Conservation (phyloP, 1,284 basidiomycete genomes). For the Phellinidium pouzarii region DNA sequence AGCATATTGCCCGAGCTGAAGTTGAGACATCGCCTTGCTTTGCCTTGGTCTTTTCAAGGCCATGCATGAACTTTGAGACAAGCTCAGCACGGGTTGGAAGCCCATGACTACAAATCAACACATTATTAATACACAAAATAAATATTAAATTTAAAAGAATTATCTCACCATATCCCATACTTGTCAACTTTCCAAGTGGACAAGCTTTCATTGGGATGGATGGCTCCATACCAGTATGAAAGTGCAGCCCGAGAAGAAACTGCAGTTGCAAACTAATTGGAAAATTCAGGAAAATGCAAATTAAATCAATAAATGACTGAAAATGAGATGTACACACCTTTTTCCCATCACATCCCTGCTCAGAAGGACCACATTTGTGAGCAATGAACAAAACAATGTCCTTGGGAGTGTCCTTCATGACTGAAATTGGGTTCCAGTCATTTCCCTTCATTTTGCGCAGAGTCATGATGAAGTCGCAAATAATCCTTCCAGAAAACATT, state of each 20-base stretch:
- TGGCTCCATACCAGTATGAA: slow-evolving; percentile 20
- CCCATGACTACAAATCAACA: slow-evolving; percentile 14
- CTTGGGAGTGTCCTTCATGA: slow-evolving; percentile 16
- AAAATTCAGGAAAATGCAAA: neutral
- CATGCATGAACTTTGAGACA: slow-evolving; percentile 22
- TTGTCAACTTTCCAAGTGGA: slow-evolving; percentile 21
- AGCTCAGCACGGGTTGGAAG: slow-evolving; percentile 18
- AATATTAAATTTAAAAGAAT: slow-evolving; percentile 2
- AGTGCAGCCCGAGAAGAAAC: slow-evolving; percentile 24
- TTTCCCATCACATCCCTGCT: slow-evolving; percentile 17
- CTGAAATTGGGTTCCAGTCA: slow-evolving; percentile 12
- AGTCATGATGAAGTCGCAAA: slow-evolving; percentile 13
- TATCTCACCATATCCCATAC: slow-evolving; percentile 19
- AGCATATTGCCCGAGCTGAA: slow-evolving; percentile 21
- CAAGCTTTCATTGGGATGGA: slow-evolving; percentile 19
- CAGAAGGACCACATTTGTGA: slow-evolving; percentile 17
- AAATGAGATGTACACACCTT: slow-evolving; percentile 16
- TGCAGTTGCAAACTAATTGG: slow-evolving; percentile 22
- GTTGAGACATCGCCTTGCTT: slow-evolving; percentile 21
- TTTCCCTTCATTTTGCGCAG: neutral
- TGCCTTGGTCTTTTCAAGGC: slow-evolving; percentile 24
- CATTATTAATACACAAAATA: neutral
- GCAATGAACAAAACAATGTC: slow-evolving; percentile 16
- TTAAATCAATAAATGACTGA: neutral
- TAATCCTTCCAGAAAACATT: slow-evolving; percentile 9